Conservation (phyloP, 768 basidiomycete species). For the Collybiopsis confluens region DNA sequence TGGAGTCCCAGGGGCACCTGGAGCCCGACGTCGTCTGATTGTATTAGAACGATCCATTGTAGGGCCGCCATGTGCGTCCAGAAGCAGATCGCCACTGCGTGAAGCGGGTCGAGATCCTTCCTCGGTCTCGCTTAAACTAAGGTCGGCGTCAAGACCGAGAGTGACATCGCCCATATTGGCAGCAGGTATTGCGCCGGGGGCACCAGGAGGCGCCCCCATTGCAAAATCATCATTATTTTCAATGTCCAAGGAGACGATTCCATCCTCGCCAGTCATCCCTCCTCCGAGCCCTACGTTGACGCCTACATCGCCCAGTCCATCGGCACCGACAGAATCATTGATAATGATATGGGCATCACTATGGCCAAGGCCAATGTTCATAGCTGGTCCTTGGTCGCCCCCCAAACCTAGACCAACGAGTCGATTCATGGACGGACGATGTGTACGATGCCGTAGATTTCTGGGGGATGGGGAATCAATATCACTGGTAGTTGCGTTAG, state of each 20-base stretch:
- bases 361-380: constrained; percentile 5
- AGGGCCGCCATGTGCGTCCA: background rate
- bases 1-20: constrained; percentile 30
- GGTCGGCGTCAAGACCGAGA: constrained; percentile 15
- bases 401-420: constrained; percentile 1
- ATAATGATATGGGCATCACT: constrained; percentile 49
- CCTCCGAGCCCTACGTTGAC: constrained; percentile 20
- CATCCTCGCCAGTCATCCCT: constrained; percentile 63
- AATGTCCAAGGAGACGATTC: constrained; percentile 70
- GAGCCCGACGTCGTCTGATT: constrained; percentile 24
- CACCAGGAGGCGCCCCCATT: constrained; percentile 87
- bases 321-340: constrained; percentile 38
- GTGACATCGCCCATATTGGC: constrained; percentile 8
- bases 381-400: constrained; percentile 1
- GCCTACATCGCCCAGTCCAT: constrained; percentile 19
- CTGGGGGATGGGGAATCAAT: constrained; percentile 2
- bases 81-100: background rate
- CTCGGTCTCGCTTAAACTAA: constrained; percentile 7
- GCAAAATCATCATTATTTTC: constrained; percentile 86
- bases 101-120: constrained; percentile 6
- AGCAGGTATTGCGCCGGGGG: constrained; percentile 66
- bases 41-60: constrained; percentile 3
- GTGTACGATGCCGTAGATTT: background rate
- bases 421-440: constrained; percentile 6
- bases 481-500: background rate